Conservation (phyloP, 2,329 filamentous ascomycete genomes). For the Trichoderma endophyticum region DNA sequence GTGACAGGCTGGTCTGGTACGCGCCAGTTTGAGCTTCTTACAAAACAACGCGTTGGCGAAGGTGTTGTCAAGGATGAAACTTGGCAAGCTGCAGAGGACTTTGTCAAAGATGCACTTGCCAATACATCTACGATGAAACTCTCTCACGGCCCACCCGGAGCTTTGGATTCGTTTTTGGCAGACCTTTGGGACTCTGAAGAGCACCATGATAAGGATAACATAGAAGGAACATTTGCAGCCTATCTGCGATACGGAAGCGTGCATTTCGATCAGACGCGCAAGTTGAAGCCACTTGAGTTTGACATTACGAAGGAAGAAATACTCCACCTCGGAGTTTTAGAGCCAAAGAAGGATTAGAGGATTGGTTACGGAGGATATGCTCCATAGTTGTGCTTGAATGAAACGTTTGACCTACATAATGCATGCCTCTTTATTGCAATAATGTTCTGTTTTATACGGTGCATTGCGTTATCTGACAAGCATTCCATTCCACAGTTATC, state of each 20-base stretch:
- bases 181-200: conserved; percentile 31
- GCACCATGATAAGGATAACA: conserved; percentile 31
- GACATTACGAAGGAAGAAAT: background rate
- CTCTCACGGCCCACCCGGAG: conserved; percentile 30
- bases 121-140: conserved; percentile 35
- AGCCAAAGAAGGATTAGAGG: background rate
- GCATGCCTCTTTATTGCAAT: background rate
- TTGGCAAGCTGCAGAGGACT: conserved; percentile 25
- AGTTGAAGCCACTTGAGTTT: background rate
- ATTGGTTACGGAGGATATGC: background rate
- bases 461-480: background rate
- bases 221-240: conserved; percentile 35
- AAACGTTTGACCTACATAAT: background rate
- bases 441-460: background rate
- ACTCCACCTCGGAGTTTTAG: background rate
- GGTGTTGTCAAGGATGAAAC: conserved; percentile 19
- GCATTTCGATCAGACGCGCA: conserved; percentile 35
- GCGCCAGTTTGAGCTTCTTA: conserved; percentile 25
- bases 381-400: background rate
- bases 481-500: background rate
- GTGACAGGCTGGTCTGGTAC: conserved; percentile 16
- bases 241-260: conserved; percentile 35
- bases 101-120: conserved; percentile 32
- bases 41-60: conserved; percentile 23
- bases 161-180: conserved; percentile 26